Conservation (phyloP, 2,329 filamentous ascomycete genomes). For the Trichoderma citrinoviride region DNA sequence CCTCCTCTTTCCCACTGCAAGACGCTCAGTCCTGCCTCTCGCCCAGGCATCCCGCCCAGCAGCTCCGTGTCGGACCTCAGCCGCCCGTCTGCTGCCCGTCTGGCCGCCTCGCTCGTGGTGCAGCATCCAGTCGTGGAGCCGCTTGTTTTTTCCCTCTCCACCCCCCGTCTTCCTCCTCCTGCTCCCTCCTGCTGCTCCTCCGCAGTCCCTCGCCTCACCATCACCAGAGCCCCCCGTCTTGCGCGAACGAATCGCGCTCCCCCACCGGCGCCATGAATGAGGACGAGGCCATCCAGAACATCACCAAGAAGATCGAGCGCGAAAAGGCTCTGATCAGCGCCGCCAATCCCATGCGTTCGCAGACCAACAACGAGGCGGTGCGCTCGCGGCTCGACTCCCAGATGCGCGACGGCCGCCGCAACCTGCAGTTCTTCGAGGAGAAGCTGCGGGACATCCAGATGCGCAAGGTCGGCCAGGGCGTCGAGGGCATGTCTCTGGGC, state of each 20-base stretch:
- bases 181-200: slow-evolving; percentile 19
- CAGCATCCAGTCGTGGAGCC: slow-evolving; percentile 6
- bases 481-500: slow-evolving; percentile 66
- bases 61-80: slow-evolving; percentile 2
- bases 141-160: slow-evolving; percentile 14
- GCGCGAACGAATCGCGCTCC: slow-evolving; percentile 42
- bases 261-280: slow-evolving; percentile 56
- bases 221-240: slow-evolving; percentile 28
- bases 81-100: not conserved
- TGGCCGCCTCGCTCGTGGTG: not conserved
- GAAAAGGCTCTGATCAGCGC: slow-evolving; percentile 94
- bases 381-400: slow-evolving; percentile 88
- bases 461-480: slow-evolving; percentile 67
- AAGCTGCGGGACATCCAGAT: slow-evolving; percentile 85
- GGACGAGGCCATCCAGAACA: slow-evolving; percentile 68
- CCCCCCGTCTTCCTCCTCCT: slow-evolving; percentile 9
- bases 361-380: slow-evolving; percentile 90
- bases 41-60: slow-evolving; percentile 11
- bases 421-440: slow-evolving; percentile 94
- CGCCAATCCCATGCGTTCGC: slow-evolving; percentile 90
- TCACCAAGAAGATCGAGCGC: slow-evolving; percentile 95
- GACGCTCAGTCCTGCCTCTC: not conserved
- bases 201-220: slow-evolving; percentile 16
- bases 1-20: slow-evolving; percentile 18
- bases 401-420: slow-evolving; percentile 88